phyloP scores from a whole-genome alignment of 331 rosid species.

The Quercus phellos region DNA sequence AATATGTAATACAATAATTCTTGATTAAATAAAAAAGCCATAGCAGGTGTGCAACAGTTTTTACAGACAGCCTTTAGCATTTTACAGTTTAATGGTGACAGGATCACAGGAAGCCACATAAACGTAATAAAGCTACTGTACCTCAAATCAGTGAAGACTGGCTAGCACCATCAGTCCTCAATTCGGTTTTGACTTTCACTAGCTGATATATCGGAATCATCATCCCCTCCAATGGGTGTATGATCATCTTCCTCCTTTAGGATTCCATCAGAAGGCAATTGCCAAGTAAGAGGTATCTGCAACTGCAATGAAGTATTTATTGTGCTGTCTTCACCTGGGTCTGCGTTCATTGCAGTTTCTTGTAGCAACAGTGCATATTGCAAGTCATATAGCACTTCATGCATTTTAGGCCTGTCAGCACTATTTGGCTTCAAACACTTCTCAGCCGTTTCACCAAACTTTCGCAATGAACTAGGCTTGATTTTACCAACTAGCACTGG shows the following conservation, averaged over 20 bases:
- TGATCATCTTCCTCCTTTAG: conserved; percentile 25
- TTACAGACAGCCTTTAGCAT: too few species aligned
- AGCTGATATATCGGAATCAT: conserved; percentile 20
- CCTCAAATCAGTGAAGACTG: conserved; percentile 5
- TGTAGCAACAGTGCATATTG: conserved; percentile 74
- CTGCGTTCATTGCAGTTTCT: conserved; percentile 28
- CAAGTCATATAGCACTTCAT: conserved; percentile 52
- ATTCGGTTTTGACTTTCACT: conserved; percentile 33
- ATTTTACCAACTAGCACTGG: conserved; percentile 28
- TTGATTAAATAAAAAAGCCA: too few species aligned
- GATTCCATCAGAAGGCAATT: conserved; percentile 39
- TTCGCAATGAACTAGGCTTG: conserved; percentile 40
- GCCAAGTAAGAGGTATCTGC: conserved; percentile 23
- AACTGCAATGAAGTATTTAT: conserved; percentile 34
- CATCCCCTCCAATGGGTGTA: neutral
- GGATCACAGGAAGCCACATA: neutral
- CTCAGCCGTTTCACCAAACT: conserved; percentile 33
- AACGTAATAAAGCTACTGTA: too few species aligned
- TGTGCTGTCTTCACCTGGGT: conserved; percentile 48
- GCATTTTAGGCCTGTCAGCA: conserved; percentile 45
- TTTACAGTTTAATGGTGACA: too few species aligned
- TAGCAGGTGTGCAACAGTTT: too few species aligned
- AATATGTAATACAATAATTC: too few species aligned
- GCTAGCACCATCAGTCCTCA: conserved; percentile 29
- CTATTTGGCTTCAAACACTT: conserved; percentile 41